Evolutionary conservation across 352 stramenopile species (phyloP).

Genomic region (Peronospora farinosa): DNA sequence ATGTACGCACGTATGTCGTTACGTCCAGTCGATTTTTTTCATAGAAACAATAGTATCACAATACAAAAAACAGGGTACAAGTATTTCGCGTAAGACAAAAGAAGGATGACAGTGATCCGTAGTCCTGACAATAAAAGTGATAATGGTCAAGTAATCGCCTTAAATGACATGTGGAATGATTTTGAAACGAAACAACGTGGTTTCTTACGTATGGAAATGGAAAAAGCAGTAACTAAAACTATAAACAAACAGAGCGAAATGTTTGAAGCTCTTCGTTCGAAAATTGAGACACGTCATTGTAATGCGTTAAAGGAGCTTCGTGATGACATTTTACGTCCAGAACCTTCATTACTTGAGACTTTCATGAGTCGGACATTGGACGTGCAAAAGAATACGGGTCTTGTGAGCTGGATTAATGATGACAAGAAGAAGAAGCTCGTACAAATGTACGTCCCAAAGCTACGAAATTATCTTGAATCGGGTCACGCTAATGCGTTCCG

Average conservation of each 20-base stretch:
- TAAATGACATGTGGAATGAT: slow-evolving; percentile 21
- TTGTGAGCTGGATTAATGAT: slow-evolving; percentile 21
- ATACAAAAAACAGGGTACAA: not conserved
- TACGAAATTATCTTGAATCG: slow-evolving; percentile 14
- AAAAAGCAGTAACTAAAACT: slow-evolving; percentile 21
- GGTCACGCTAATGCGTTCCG: slow-evolving; percentile 24
- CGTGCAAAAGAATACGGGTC: slow-evolving; percentile 19
- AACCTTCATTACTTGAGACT: slow-evolving; percentile 17
- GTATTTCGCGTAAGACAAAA: not conserved
- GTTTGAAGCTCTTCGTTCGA: slow-evolving; percentile 16
- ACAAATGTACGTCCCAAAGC: slow-evolving; percentile 8
- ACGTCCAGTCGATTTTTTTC: not conserved
- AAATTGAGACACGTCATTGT: slow-evolving; percentile 20
- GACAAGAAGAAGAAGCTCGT: slow-evolving; percentile 13
- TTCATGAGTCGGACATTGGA: slow-evolving; percentile 18
- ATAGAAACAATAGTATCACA: too few relatives aligned
- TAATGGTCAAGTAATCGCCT: slow-evolving; percentile 1
- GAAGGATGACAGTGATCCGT: slow-evolving; percentile 7
- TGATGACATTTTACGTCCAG: slow-evolving; percentile 13
- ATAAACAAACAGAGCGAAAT: slow-evolving; percentile 32
- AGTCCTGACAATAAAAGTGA: not conserved
- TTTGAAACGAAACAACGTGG: slow-evolving; percentile 26
- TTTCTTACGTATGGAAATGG: slow-evolving; percentile 24
- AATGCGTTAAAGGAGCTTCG: slow-evolving; percentile 10
- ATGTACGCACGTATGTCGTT: not conserved